phyloP scores from a whole-genome alignment of 2,329 filamentous ascomycete genomes.

The Penicillium sumatraense region DNA sequence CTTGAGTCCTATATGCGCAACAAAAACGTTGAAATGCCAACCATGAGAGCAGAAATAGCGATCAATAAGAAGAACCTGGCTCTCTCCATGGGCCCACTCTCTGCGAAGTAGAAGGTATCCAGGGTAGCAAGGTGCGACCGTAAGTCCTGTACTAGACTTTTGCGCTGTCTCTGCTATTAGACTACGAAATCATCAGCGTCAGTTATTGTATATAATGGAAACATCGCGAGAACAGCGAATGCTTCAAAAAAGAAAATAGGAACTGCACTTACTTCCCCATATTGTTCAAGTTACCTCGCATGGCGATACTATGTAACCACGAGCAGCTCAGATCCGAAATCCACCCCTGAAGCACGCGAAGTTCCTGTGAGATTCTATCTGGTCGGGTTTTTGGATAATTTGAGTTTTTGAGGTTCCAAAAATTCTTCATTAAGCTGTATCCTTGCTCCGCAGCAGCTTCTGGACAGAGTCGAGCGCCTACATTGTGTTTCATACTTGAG shows the following conservation, averaged over 20 bases:
- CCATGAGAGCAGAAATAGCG: neutral
- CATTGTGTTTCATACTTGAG: neutral
- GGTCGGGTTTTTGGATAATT: neutral
- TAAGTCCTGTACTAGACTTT: neutral
- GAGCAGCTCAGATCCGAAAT: neutral
- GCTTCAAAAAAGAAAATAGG: too few relatives aligned
- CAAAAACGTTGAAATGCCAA: neutral
- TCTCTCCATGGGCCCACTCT: neutral
- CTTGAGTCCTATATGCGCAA: neutral
- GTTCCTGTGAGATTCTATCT: neutral
- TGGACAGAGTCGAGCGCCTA: neutral
- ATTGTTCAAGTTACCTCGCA: neutral
- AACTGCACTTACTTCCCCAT: neutral
- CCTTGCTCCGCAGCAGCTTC: neutral
- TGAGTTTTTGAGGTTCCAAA: neutral
- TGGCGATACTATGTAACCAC: neutral
- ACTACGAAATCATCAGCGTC: neutral
- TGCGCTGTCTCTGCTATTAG: neutral
- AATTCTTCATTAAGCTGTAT: neutral
- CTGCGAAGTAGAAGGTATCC: neutral
- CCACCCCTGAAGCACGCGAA: neutral
- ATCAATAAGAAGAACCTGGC: neutral
- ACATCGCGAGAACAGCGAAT: too few relatives aligned
- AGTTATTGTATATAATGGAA: too few relatives aligned
- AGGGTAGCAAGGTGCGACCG: neutral